phyloP scores from a whole-genome alignment of 331 rosid species.

The Erythrophleum ivorense region DNA sequence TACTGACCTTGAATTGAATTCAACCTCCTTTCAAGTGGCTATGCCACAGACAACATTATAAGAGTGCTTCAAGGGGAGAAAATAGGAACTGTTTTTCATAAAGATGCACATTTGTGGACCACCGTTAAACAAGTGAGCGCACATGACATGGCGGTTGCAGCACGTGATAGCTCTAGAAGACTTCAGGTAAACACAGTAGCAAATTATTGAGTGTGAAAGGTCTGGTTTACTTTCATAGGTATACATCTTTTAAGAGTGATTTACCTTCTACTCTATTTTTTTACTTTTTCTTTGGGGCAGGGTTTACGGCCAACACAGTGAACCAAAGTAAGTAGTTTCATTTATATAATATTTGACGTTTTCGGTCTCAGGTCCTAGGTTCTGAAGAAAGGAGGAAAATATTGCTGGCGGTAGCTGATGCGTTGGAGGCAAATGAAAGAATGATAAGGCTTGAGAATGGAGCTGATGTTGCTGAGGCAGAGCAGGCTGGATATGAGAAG shows the following conservation, averaged over 20 bases:
- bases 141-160: slow-evolving; percentile 87
- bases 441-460: slow-evolving; percentile 63
- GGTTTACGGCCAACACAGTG: neutral
- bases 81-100: slow-evolving; percentile 90
- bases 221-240: neutral
- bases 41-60: slow-evolving; percentile 69
- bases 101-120: slow-evolving; percentile 87
- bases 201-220: neutral
- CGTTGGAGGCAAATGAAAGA: slow-evolving; percentile 72
- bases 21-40: slow-evolving; percentile 44
- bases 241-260: neutral
- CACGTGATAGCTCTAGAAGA: slow-evolving; percentile 70
- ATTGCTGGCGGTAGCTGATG: slow-evolving; percentile 82
- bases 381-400: slow-evolving; percentile 74
- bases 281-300: neutral
- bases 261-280: neutral
- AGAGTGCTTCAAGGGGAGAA: slow-evolving; percentile 86
- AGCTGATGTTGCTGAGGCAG: slow-evolving; percentile 80
- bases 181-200: slow-evolving; percentile 65
- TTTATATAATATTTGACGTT: slow-evolving; percentile 17
- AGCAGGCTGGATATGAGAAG: slow-evolving; percentile 66
- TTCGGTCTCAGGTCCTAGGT: slow-evolving; percentile 56
- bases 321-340: slow-evolving; percentile 22
- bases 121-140: slow-evolving; percentile 67
- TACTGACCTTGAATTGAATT: slow-evolving; percentile 41